These are phyloP conservation scores for Cytauxzoon felis DNA, from an alignment of 169 alveolate genomes.

Conservation along the genomic window DNA sequence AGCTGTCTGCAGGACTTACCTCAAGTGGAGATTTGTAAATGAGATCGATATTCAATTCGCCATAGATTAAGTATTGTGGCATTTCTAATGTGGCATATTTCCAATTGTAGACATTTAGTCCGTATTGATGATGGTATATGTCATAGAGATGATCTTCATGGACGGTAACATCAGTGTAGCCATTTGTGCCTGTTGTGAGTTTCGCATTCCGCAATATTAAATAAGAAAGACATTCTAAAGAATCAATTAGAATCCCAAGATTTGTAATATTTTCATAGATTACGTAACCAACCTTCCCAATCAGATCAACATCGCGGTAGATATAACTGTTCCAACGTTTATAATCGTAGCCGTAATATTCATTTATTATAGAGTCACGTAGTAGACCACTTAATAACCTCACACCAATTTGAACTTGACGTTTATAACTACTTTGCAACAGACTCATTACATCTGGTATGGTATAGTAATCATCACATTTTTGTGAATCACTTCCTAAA, in stretches of 20 bases:
- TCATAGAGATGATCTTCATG: conserved; percentile 43
- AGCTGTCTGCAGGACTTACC: no score
- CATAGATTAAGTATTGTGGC: no score
- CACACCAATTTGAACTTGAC: conserved; percentile 67
- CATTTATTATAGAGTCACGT: background rate
- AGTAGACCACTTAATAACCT: conserved; percentile 39
- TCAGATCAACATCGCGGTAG: conserved; percentile 35
- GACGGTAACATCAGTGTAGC: conserved; percentile 13
- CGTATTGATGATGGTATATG: conserved; percentile 12
- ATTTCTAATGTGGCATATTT: no score
- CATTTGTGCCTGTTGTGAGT: background rate
- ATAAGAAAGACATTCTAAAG: conserved; percentile 33
- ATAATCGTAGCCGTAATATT: conserved; percentile 24
- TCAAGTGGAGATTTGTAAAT: no score
- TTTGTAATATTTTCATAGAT: background rate
- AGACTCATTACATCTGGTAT: conserved; percentile 67
- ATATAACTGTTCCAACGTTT: conserved; percentile 54
- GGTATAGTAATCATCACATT: no score
- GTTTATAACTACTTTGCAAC: conserved; percentile 66
- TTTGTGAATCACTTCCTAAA: conserved; percentile 16
- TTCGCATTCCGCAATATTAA: conserved; percentile 30
- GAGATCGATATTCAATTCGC: no score
- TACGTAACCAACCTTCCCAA: conserved; percentile 29
- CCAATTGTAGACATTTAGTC: conserved; percentile 26
- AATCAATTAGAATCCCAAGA: conserved; percentile 5